phyloP scores from a whole-genome alignment of 225 moss, liverwort and hornwort species.

The Polytrichum formosum region DNA sequence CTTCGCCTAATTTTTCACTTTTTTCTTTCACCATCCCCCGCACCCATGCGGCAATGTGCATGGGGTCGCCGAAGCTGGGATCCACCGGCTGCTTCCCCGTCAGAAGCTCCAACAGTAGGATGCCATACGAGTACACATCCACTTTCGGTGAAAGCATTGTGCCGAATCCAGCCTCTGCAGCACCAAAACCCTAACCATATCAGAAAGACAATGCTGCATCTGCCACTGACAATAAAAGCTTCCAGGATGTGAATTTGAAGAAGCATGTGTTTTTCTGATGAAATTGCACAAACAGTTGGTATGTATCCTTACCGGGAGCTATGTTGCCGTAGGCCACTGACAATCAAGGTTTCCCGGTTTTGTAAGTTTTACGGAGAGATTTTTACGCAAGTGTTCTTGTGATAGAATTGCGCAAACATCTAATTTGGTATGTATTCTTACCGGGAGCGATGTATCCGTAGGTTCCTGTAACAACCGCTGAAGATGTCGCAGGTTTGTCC shows the following conservation, averaged over 20 bases:
- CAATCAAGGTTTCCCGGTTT: background rate
- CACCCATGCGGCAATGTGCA: constrained; percentile 25
- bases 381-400: too few relatives aligned
- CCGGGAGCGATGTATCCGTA: constrained; percentile 47
- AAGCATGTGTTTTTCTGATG: too few relatives aligned
- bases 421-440: background rate
- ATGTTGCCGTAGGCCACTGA: constrained; percentile 29
- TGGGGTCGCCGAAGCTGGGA: constrained; percentile 4
- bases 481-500: constrained; percentile 5
- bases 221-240: background rate
- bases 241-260: background rate
- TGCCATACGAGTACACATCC: constrained; percentile 52
- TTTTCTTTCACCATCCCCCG: constrained; percentile 2
- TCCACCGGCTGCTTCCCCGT: constrained; percentile 34
- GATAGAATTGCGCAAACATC: too few relatives aligned
- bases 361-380: too few relatives aligned
- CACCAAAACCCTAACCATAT: background rate
- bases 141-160: constrained; percentile 26
- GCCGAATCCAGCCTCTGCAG: constrained; percentile 6
- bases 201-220: too few relatives aligned
- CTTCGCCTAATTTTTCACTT: background rate
- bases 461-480: constrained; percentile 12
- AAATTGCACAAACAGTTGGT: background rate
- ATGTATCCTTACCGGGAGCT: constrained; percentile 25
- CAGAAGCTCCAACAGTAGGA: constrained; percentile 45